These are phyloP conservation scores for Claviceps sp. DNA, from an alignment of 2,329 filamentous ascomycete genomes.

Conservation along the genomic window DNA sequence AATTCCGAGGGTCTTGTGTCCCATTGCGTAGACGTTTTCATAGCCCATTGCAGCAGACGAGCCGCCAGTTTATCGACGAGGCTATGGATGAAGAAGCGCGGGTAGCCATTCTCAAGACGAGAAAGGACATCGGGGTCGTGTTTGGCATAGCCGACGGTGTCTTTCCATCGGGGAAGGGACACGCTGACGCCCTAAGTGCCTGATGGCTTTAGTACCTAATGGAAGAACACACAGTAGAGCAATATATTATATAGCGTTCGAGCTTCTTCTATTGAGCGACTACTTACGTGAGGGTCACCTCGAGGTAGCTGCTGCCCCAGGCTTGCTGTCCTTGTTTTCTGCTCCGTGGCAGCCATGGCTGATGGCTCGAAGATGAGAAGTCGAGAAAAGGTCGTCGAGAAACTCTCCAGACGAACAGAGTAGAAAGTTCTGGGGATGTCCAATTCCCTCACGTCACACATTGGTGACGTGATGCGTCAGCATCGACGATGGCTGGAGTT, in stretches of 20 bases:
- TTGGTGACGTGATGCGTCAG: too few species aligned
- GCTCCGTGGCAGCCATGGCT: neutral
- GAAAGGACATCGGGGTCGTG: conserved; percentile 11
- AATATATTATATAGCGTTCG: too few species aligned
- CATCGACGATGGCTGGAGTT: too few species aligned
- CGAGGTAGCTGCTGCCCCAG: neutral
- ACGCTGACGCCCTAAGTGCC: conserved; percentile 16
- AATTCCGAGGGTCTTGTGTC: neutral
- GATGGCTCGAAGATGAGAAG: neutral
- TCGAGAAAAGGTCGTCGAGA: neutral
- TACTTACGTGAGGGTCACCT: neutral
- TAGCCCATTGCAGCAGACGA: conserved; percentile 9
- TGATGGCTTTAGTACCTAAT: neutral
- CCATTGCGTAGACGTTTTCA: neutral
- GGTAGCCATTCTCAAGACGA: conserved; percentile 15
- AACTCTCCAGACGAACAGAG: neutral
- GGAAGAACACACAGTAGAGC: neutral
- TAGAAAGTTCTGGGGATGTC: conserved; percentile 14
- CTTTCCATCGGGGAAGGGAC: conserved; percentile 17
- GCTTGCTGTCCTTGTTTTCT: neutral
- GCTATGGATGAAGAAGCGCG: conserved; percentile 15
- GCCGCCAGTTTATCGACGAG: conserved; percentile 11
- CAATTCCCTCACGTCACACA: too few species aligned
- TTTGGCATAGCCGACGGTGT: conserved; percentile 13
- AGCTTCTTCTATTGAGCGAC: too few species aligned